A percentile compares a stretch with the other conserved stretches of the same genome.
Evolutionary conservation across 2,329 filamentous ascomycete species (phyloP).

Genomic region (Fusarium sterilihyphosum): DNA sequence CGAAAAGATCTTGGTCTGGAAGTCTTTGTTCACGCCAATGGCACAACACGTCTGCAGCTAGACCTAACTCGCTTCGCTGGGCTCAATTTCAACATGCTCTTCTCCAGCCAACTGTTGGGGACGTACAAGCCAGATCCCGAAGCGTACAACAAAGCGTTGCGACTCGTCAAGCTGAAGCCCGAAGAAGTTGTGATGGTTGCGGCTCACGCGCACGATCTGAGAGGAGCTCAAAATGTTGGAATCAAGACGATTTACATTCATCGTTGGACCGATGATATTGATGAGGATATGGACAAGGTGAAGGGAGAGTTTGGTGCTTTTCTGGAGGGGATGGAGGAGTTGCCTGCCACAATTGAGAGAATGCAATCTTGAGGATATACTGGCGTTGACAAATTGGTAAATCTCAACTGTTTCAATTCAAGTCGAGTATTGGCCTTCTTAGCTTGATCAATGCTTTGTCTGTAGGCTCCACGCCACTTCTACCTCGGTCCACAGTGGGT

Average conservation of each 20-base stretch:
- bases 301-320: conserved; percentile 28
- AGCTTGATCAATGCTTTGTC: neutral
- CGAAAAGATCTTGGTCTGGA: conserved; percentile 50
- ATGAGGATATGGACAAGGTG: conserved; percentile 46
- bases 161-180: conserved; percentile 54
- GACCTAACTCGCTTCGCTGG: conserved; percentile 59
- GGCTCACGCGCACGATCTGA: conserved; percentile 64
- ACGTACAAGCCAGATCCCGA: conserved; percentile 59
- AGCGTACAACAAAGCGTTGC: conserved; percentile 57
- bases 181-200: conserved; percentile 64
- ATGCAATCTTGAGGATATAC: neutral
- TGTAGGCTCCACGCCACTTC: neutral
- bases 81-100: conserved; percentile 60
- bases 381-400: neutral
- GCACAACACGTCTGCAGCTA: conserved; percentile 64
- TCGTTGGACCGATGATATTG: conserved; percentile 63
- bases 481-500: neutral
- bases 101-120: conserved; percentile 62
- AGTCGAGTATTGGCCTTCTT: neutral
- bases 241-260: conserved; percentile 63
- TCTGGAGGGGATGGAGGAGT: conserved; percentile 25
- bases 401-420: neutral
- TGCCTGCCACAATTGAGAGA: conserved; percentile 18
- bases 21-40: conserved; percentile 64
- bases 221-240: conserved; percentile 58